A percentile compares a stretch with the other conserved stretches of the same genome.
These are phyloP conservation scores for Piloderma croceum DNA, from an alignment of 768 basidiomycete species.

Conservation along the genomic window DNA sequence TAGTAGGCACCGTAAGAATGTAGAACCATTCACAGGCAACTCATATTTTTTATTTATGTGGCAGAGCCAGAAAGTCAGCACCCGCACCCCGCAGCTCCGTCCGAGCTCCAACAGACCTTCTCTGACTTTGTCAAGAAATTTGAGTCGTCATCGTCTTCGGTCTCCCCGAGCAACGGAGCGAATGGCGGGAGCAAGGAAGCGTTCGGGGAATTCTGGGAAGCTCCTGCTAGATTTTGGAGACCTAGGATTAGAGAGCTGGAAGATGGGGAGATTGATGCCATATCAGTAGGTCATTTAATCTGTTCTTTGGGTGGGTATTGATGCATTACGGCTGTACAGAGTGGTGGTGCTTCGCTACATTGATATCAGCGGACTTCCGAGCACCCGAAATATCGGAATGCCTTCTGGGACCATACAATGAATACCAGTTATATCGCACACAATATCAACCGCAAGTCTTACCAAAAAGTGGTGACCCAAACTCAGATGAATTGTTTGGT, in stretches of 20 bases:
- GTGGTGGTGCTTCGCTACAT: slow-evolving; percentile 59
- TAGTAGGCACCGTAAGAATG: no score
- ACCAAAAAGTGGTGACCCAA: no score
- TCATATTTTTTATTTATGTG: no score
- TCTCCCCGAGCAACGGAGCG: slow-evolving; percentile 11
- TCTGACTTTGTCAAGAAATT: slow-evolving; percentile 36
- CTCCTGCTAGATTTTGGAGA: slow-evolving; percentile 54
- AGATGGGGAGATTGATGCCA: slow-evolving; percentile 58
- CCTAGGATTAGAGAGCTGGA: slow-evolving; percentile 44
- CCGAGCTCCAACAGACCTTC: slow-evolving; percentile 49
- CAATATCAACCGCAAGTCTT: no score
- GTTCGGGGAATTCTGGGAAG: slow-evolving; percentile 61
- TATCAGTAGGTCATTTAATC: slow-evolving; percentile 44
- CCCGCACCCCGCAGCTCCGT: slow-evolving; percentile 65
- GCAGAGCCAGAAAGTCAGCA: slow-evolving; percentile 36
- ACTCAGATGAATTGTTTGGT: slow-evolving; percentile 3
- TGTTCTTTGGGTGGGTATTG: slow-evolving; percentile 4
- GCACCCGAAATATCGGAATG: no score
- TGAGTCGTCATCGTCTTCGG: slow-evolving; percentile 8
- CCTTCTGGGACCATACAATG: no score
- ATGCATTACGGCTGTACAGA: slow-evolving; percentile 33
- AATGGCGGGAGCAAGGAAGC: slow-evolving; percentile 7
- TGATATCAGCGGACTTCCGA: no score
- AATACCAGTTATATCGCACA: no score
- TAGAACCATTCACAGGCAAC: no score